A percentile compares a stretch with the other conserved stretches of the same genome.
These are phyloP conservation scores for Seiridium unicorne DNA, from an alignment of 2,329 filamentous ascomycete species.

Conservation along the genomic window DNA sequence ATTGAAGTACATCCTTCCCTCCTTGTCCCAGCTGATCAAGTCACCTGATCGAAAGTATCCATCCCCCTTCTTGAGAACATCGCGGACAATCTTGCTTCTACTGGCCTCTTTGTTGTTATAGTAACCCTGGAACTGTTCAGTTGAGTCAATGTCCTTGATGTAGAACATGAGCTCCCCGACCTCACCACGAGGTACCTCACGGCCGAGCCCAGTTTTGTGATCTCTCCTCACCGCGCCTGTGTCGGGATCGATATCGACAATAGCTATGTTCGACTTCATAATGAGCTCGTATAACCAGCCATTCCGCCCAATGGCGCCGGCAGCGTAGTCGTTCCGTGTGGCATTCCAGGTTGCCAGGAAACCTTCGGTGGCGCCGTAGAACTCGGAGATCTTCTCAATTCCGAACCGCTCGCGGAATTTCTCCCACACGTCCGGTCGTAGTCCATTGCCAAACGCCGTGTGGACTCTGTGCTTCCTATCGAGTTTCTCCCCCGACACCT, in stretches of 20 bases:
- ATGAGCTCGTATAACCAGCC: slow-evolving; percentile 61
- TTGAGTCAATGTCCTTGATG: slow-evolving; percentile 66
- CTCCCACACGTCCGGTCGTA: slow-evolving; percentile 84
- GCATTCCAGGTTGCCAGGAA: slow-evolving; percentile 70
- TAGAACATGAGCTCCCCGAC: slow-evolving; percentile 74
- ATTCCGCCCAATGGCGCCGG: slow-evolving; percentile 76
- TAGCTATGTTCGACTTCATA: slow-evolving; percentile 46
- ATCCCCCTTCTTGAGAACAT: slow-evolving; percentile 74
- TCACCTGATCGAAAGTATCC: slow-evolving; percentile 86
- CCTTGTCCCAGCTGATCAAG: slow-evolving; percentile 65
- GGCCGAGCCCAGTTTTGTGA: slow-evolving; percentile 67
- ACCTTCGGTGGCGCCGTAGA: slow-evolving; percentile 79
- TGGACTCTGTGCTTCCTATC: slow-evolving; percentile 74
- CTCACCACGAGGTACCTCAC: slow-evolving; percentile 53
- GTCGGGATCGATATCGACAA: slow-evolving; percentile 71
- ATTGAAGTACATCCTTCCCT: slow-evolving; percentile 75
- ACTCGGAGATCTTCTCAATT: slow-evolving; percentile 71
- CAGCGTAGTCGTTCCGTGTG: slow-evolving; percentile 67
- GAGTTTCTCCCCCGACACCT: slow-evolving; percentile 62
- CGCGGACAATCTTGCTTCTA: slow-evolving; percentile 68
- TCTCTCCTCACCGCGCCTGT: slow-evolving; percentile 68
- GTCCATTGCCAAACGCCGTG: slow-evolving; percentile 78
- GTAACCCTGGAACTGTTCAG: slow-evolving; percentile 75
- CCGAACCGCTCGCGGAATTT: slow-evolving; percentile 79
- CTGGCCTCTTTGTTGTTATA: slow-evolving; percentile 72